Evolutionary conservation across 495 filamentous ascomycete species (phyloP).

Genomic region (Hypoxylon lenormandii): DNA sequence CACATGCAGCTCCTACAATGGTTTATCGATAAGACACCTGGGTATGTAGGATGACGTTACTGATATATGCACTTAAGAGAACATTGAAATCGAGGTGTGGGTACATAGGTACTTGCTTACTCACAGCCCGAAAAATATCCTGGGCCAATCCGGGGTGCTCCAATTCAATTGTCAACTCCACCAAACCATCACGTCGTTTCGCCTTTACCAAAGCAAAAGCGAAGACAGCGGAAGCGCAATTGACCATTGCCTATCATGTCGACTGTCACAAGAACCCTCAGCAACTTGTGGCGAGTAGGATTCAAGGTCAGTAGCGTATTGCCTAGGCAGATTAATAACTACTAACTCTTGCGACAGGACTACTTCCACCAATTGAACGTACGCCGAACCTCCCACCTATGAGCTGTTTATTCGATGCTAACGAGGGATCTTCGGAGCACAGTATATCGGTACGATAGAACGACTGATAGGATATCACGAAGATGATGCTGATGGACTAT

Average conservation of each 20-base stretch:
- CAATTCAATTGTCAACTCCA: slow-evolving; percentile 24
- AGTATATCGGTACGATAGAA: slow-evolving; percentile 73
- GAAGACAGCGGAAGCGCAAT: slow-evolving; percentile 37
- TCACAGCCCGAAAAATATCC: slow-evolving; percentile 20
- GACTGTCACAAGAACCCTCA: slow-evolving; percentile 84
- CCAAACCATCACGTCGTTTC: slow-evolving; percentile 9
- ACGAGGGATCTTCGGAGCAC: slow-evolving; percentile 44
- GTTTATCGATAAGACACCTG: too few relatives aligned
- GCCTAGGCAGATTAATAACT: neutral
- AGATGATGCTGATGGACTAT: slow-evolving; percentile 52
- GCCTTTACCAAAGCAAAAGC: slow-evolving; percentile 18
- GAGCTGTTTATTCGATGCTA: slow-evolving; percentile 47
- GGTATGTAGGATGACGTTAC: too few relatives aligned
- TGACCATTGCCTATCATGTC: slow-evolving; percentile 78
- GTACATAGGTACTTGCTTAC: slow-evolving; percentile 4
- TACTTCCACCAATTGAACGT: slow-evolving; percentile 93
- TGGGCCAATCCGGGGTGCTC: slow-evolving; percentile 8
- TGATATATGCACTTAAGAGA: too few relatives aligned
- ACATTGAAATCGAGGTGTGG: neutral
- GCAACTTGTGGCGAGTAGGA: slow-evolving; percentile 86
- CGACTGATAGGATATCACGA: neutral
- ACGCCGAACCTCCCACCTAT: slow-evolving; percentile 54
- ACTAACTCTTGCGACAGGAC: slow-evolving; percentile 67
- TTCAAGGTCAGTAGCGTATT: slow-evolving; percentile 71
- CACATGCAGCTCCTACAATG: too few relatives aligned